Conservation (phyloP, 306 rosid genomes). For the Trichosanthes cucumerina region DNA sequence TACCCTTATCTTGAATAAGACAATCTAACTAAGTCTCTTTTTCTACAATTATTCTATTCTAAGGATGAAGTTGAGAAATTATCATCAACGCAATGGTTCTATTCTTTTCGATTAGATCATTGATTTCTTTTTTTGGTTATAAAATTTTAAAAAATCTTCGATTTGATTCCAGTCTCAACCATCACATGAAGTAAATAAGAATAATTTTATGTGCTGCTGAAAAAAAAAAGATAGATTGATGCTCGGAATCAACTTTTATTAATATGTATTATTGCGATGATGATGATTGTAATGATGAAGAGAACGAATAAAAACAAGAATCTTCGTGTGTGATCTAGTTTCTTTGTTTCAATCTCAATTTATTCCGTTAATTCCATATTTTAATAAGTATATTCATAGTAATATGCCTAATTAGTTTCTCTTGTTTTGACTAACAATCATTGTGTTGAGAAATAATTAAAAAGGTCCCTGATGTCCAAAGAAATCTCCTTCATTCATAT, state of each 20-base stretch:
- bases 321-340: background rate
- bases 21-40: constrained; percentile 3
- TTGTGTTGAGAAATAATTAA: background rate
- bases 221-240: background rate
- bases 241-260: background rate
- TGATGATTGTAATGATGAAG: background rate
- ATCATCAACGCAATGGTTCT: background rate
- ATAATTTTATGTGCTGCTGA: background rate
- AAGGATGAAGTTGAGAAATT: background rate
- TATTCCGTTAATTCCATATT: background rate
- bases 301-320: background rate
- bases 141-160: background rate
- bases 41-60: background rate
- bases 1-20: background rate
- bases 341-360: background rate
- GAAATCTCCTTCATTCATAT: background rate
- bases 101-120: background rate
- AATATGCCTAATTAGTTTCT: background rate
- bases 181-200: background rate
- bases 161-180: constrained; percentile 4
- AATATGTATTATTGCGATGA: background rate
- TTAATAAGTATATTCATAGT: background rate
- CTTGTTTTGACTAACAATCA: background rate
- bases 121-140: background rate
- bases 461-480: background rate